Base-by-base conservation (phyloP, 352 stramenopile species). In the Phytophthora melonis region DNA sequence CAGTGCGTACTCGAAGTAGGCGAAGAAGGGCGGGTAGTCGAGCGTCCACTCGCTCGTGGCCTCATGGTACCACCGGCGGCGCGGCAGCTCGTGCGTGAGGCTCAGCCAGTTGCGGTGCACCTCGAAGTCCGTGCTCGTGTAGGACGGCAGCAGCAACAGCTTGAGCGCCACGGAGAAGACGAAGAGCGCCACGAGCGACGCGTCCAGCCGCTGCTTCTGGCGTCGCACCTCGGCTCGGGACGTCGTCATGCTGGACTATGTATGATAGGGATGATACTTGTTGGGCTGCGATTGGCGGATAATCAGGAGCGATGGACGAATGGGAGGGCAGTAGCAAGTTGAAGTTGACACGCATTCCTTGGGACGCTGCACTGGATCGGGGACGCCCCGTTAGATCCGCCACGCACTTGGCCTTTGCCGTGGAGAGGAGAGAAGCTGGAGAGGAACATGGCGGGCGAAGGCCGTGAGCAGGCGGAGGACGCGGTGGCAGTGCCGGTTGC, bases 101-200 rank as follows among this genome's bases (percentile, higher is more conserved):
- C 96, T 97, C 45, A 99, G 88, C 98, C 98, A 99, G 78, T 99
- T 99, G 27, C 97, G 93, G 81, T 99, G 98, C 10, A 99, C 98
- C 78, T 99, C 95, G 82, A 99, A 99, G 83, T 99, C 97, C 9
- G 97, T 99, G 58, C 93, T 98, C 41, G 83, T 87, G 84, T 99
- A 99, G 7, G 93, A 96, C 1, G 90, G 91, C 19, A 98, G 77
- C 19, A 99, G 85, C 36, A 99, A 78, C 53, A 97, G 63, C 82
- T 98, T 98, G 30, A 97, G 53, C 43, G 54, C 71, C n/a, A 90
- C 74, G 18, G 84, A 91, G 36, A 79, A 71, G 45, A 77, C 21
- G 45, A 89, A 82, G 18, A 93, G 75, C 50, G 81, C 82, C 58
- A 82, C 60, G 50, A 93, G 72, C 16, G 74, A 63, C 55, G 58